These are phyloP conservation scores for Heterobasidion occidentale DNA, from an alignment of 1,284 basidiomycete species.

Conservation along the genomic window DNA sequence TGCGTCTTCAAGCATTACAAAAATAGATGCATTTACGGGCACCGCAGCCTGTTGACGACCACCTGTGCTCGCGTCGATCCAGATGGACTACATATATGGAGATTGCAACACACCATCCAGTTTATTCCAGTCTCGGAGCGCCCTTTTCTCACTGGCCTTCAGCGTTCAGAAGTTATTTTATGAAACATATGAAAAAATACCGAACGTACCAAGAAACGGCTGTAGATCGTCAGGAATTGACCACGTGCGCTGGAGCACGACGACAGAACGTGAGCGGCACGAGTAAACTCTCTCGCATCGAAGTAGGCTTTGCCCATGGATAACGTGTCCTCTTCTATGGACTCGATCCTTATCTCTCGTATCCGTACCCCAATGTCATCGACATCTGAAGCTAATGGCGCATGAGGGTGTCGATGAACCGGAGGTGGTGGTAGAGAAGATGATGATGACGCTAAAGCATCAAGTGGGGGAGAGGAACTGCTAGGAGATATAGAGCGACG, in stretches of 20 bases:
- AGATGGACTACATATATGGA: background rate
- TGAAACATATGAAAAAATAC: constrained; percentile 5
- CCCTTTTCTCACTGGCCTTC: constrained; percentile 60
- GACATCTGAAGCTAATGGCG: constrained; percentile 15
- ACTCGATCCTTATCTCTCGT: constrained; percentile 42
- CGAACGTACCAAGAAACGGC: constrained; percentile 76
- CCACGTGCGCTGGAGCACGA: constrained; percentile 65
- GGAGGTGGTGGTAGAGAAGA: constrained; percentile 7
- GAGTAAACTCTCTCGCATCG: constrained; percentile 73
- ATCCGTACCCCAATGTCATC: constrained; percentile 11
- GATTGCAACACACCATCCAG: constrained; percentile 47
- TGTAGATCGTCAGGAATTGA: constrained; percentile 75
- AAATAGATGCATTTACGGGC: constrained; percentile 59
- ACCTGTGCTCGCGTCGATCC: constrained; percentile 30
- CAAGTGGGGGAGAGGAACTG: background rate
- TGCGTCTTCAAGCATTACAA: constrained; percentile 42
- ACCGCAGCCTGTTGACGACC: constrained; percentile 66
- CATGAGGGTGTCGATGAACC: constrained; percentile 16
- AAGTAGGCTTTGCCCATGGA: constrained; percentile 71
- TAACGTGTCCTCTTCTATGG: constrained; percentile 61
- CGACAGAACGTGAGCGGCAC: constrained; percentile 62
- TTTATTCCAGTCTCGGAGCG: constrained; percentile 65
- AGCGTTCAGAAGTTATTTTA: constrained; percentile 5
- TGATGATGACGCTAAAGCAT: background rate
- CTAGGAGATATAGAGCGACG: background rate